These are phyloP conservation scores for Aspergillus pseudonomiae DNA, from an alignment of 2,329 filamentous ascomycete species.

Conservation along the genomic window DNA sequence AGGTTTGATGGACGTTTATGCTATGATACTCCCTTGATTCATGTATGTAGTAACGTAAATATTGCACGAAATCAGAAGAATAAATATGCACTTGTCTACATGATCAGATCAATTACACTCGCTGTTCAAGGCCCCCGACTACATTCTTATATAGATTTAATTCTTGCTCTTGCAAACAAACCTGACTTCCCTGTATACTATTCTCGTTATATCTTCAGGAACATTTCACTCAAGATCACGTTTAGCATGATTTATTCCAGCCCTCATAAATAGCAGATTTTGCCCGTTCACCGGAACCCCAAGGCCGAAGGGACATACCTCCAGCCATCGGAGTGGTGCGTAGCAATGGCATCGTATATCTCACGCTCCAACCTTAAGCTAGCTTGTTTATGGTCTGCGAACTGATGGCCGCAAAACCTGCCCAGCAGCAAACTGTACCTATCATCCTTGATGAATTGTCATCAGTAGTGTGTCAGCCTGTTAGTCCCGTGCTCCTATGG, in stretches of 20 bases:
- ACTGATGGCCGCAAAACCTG: neutral
- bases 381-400: neutral
- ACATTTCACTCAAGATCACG: too few species aligned
- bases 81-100: neutral
- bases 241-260: too few species aligned
- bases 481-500: neutral
- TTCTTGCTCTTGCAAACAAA: too few species aligned
- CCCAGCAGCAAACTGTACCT: neutral
- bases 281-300: neutral
- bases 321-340: neutral
- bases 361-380: neutral
- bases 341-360: neutral
- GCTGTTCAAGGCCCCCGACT: too few species aligned
- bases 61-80: neutral
- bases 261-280: too few species aligned
- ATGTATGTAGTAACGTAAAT: slow-evolving; percentile 4
- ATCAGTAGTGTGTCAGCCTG: neutral
- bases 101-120: too few species aligned
- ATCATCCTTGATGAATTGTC: neutral
- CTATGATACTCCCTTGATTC: slow-evolving; percentile 2
- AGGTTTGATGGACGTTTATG: slow-evolving; percentile 4
- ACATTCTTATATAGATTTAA: too few species aligned
- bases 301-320: neutral
- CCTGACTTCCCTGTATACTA: too few species aligned
- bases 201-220: too few species aligned